Conservation (phyloP, 192 early-diverging fungal species). For the Dimargaris verticillata region DNA sequence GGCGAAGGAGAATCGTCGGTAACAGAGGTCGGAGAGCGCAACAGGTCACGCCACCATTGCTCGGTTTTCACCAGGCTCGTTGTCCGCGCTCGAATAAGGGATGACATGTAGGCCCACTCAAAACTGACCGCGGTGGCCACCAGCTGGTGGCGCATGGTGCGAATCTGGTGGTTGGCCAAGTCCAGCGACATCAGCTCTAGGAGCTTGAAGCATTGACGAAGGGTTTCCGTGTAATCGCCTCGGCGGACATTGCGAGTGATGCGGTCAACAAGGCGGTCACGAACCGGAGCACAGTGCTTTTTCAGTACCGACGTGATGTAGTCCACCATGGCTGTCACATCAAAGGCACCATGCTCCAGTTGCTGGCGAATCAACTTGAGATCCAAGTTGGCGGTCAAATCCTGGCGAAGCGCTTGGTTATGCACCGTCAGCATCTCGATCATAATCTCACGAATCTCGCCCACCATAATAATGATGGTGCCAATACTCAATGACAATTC, state of each 20-base stretch:
- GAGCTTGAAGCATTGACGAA: conserved; percentile 53
- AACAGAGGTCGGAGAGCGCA: background rate
- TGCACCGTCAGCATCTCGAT: conserved; percentile 29
- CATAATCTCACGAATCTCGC: conserved; percentile 62
- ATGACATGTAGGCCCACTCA: conserved; percentile 4
- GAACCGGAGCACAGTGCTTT: conserved; percentile 47
- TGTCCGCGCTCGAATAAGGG: background rate
- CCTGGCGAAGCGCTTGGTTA: conserved; percentile 19
- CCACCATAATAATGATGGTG: conserved; percentile 43
- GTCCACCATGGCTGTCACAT: conserved; percentile 34
- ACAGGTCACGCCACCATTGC: conserved; percentile 6
- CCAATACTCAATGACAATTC: background rate
- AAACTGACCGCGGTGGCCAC: conserved; percentile 2
- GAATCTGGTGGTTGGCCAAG: conserved; percentile 12
- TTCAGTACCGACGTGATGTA: conserved; percentile 46
- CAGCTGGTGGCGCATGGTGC: conserved; percentile 11
- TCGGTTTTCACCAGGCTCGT: background rate
- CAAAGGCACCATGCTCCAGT: conserved; percentile 47
- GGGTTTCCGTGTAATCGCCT: conserved; percentile 41
- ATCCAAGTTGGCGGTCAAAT: conserved; percentile 35
- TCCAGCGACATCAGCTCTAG: conserved; percentile 11
- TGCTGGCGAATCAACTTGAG: conserved; percentile 39
- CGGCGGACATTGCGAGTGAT: conserved; percentile 35
- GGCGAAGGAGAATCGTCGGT: background rate
- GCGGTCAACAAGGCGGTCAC: conserved; percentile 42